Conservation (phyloP, 345 rosid genomes). For the Linum tenue region DNA sequence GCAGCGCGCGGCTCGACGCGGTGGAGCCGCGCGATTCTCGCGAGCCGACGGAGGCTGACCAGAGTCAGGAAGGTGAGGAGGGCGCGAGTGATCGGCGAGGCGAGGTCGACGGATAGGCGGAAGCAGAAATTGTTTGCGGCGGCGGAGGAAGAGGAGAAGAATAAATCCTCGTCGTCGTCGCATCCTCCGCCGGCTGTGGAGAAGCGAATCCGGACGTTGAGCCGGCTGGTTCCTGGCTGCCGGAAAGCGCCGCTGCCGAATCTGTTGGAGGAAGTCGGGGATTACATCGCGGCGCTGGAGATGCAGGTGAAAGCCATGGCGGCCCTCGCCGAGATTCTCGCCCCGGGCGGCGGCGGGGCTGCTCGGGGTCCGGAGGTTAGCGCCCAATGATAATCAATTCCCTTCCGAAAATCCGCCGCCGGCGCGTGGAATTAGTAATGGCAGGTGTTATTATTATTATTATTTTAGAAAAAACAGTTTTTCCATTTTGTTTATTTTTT, state of each 20-base stretch:
- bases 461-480: too few relatives aligned
- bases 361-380: not conserved
- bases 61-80: slow-evolving; percentile 36
- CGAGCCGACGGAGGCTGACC: slow-evolving; percentile 28
- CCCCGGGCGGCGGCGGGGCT: slow-evolving; percentile 11
- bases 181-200: slow-evolving; percentile 38
- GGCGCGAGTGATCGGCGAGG: slow-evolving; percentile 24
- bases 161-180: slow-evolving; percentile 11
- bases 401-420: not conserved
- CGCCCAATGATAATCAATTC: not conserved
- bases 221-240: slow-evolving; percentile 88
- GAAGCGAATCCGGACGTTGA: slow-evolving; percentile 35
- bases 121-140: not conserved
- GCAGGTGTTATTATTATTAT: not conserved
- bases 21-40: slow-evolving; percentile 71
- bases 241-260: slow-evolving; percentile 41
- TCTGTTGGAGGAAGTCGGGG: slow-evolving; percentile 67
- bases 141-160: slow-evolving; percentile 7
- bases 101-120: slow-evolving; percentile 23
- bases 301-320: slow-evolving; percentile 88
- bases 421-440: not conserved
- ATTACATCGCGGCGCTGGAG: slow-evolving; percentile 88
- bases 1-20: slow-evolving; percentile 50
- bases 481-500: too few relatives aligned
- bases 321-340: slow-evolving; percentile 40